A percentile compares a stretch with the other conserved stretches of the same genome.
Evolutionary conservation across 805 yeast species (phyloP).

Genomic region (Metschnikowia arizonensis): DNA sequence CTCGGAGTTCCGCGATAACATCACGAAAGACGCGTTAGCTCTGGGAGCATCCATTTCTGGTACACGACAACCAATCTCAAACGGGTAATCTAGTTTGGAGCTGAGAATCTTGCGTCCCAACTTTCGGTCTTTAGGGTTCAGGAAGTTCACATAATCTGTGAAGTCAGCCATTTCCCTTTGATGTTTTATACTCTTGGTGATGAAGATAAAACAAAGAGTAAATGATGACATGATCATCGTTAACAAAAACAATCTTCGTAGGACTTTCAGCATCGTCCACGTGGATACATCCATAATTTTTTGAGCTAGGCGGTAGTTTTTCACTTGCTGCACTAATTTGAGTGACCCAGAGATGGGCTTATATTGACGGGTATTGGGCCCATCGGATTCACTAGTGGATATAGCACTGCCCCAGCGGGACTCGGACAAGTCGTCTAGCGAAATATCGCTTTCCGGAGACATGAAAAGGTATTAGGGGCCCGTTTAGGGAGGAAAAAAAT

Average conservation of each 20-base stretch:
- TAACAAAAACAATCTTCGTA: slow-evolving; percentile 3
- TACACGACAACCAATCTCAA: slow-evolving; percentile 51
- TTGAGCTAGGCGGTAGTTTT: slow-evolving; percentile 5
- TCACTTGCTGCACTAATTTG: not conserved
- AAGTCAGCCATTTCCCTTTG: not conserved
- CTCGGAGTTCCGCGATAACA: slow-evolving; percentile 79
- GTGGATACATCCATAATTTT: slow-evolving; percentile 2
- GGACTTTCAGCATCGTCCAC: not conserved
- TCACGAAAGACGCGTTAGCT: slow-evolving; percentile 81
- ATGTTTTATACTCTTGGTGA: not conserved
- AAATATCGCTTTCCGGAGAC: not conserved
- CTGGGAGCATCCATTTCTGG: slow-evolving; percentile 41
- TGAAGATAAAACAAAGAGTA: not conserved
- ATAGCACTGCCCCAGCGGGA: not conserved
- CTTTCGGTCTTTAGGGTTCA: slow-evolving; percentile 7
- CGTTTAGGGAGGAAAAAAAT: no score
- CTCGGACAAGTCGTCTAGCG: not conserved
- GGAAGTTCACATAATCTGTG: slow-evolving; percentile 12
- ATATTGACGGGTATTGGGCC: not conserved
- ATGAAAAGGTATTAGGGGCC: not conserved
- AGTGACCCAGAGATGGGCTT: not conserved
- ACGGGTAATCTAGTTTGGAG: slow-evolving; percentile 37
- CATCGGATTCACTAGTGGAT: not conserved
- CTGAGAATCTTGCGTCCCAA: slow-evolving; percentile 16
- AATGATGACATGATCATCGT: not conserved